Evolutionary conservation across 148 eudicot genomes (phyloP).

Genomic region (Dysphania ambrosioides): DNA sequence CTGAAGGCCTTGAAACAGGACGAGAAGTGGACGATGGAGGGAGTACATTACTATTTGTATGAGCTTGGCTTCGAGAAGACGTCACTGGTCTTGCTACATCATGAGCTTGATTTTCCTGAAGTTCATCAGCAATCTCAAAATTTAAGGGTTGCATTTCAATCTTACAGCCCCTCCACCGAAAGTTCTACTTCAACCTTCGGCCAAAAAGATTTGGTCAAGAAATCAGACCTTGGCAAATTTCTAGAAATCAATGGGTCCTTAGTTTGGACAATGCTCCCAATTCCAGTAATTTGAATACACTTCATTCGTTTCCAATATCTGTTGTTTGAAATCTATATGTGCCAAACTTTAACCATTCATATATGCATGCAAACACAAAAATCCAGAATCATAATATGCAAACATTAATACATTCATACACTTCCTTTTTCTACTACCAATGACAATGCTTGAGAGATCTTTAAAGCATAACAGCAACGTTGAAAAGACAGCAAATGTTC

Average conservation of each 20-base stretch:
- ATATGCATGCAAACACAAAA: neutral
- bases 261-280: neutral
- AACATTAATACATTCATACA: neutral
- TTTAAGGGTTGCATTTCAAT: slow-evolving; percentile 45
- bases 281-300: neutral
- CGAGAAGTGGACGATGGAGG: slow-evolving; percentile 25
- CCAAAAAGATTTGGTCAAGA: slow-evolving; percentile 12
- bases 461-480: neutral
- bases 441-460: neutral
- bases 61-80: slow-evolving; percentile 33
- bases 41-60: slow-evolving; percentile 24
- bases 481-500: neutral
- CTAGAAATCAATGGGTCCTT: neutral
- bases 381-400: neutral
- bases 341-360: neutral
- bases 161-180: slow-evolving; percentile 36
- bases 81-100: slow-evolving; percentile 25
- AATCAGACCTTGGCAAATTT: too few relatives aligned
- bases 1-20: slow-evolving; percentile 44
- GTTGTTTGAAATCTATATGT: neutral
- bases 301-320: neutral
- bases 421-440: neutral
- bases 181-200: slow-evolving; percentile 50
- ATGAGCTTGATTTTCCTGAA: slow-evolving; percentile 29
- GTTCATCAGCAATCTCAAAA: slow-evolving; percentile 33